Percentiles rank a stretch among this genome's conserved stretches.
Evolutionary conservation across 345 rosid genomes (phyloP).

Genomic region (Brassica rapa): DNA sequence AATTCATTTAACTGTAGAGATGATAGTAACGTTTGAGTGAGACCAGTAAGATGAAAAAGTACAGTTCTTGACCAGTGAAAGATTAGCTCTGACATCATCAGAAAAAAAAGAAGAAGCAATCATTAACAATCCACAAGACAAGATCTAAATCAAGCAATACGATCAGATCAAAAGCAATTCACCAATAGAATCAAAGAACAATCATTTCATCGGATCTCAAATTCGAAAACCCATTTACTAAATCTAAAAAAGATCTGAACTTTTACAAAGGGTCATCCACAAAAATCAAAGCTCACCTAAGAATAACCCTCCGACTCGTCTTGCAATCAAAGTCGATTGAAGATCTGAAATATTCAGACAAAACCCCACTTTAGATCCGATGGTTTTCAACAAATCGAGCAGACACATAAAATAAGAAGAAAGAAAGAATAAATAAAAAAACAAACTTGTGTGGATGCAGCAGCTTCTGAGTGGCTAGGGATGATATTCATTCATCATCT

Average conservation of each 20-base stretch:
- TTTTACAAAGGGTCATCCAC: neutral
- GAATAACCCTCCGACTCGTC: neutral
- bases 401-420: neutral
- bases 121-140: slow-evolving; percentile 1
- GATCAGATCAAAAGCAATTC: slow-evolving; percentile 26
- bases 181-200: neutral
- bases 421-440: neutral
- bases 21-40: neutral
- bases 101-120: slow-evolving; percentile 13
- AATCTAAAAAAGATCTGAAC: slow-evolving; percentile 14
- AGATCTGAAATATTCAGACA: slow-evolving; percentile 30
- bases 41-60: neutral
- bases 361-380: slow-evolving; percentile 24
- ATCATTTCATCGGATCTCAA: slow-evolving; percentile 11
- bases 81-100: slow-evolving; percentile 13
- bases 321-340: slow-evolving; percentile 24
- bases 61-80: slow-evolving; percentile 8
- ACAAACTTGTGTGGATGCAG: neutral
- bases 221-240: neutral
- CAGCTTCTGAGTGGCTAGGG: slow-evolving; percentile 5
- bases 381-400: slow-evolving; percentile 9
- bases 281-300: slow-evolving; percentile 25
- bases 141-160: slow-evolving; percentile 6
- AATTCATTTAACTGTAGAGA: neutral
- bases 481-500: slow-evolving; percentile 14